Percentiles rank a stretch among this genome's conserved stretches.
Evolutionary conservation across 129 eudicot genomes (phyloP).

Genomic region (Glebionis coronaria): DNA sequence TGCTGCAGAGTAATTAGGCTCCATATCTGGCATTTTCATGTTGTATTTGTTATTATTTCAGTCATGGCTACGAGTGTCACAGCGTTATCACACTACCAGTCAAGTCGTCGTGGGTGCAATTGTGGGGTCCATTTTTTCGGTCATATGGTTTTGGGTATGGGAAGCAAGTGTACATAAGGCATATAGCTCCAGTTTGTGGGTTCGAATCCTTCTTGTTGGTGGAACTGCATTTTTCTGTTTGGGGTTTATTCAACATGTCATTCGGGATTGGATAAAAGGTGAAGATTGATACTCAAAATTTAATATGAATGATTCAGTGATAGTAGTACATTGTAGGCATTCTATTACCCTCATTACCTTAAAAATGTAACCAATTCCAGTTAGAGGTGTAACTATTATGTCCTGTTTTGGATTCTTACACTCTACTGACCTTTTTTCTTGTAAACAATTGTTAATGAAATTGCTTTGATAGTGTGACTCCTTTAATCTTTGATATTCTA

Average conservation of each 20-base stretch:
- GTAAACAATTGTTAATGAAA: no score
- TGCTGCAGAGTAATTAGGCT: background rate
- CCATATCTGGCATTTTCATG: background rate
- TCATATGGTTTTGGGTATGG: slow-evolving; percentile 75
- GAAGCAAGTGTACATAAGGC: slow-evolving; percentile 42
- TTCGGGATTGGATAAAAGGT: slow-evolving; percentile 36
- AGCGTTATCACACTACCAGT: slow-evolving; percentile 52
- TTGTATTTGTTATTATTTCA: slow-evolving; percentile 28
- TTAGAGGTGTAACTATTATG: background rate
- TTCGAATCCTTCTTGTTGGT: slow-evolving; percentile 34
- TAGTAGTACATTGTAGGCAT: background rate
- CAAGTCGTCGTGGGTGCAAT: slow-evolving; percentile 75
- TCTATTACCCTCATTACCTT: background rate
- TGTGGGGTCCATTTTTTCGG: slow-evolving; percentile 48
- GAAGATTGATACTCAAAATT: slow-evolving; percentile 20
- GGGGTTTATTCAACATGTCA: slow-evolving; percentile 32
- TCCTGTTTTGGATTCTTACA: no score
- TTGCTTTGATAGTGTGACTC: no score
- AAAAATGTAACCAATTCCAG: background rate
- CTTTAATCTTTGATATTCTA: no score
- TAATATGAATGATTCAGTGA: background rate
- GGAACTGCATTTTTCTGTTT: slow-evolving; percentile 35
- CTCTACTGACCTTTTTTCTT: no score
- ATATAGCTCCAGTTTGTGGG: slow-evolving; percentile 55
- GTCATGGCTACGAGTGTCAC: slow-evolving; percentile 85